A percentile compares a stretch with the other conserved stretches of the same genome.
These are phyloP conservation scores for Gentiana macrophylla DNA, from an alignment of 257 asterid genomes.

Conservation along the genomic window DNA sequence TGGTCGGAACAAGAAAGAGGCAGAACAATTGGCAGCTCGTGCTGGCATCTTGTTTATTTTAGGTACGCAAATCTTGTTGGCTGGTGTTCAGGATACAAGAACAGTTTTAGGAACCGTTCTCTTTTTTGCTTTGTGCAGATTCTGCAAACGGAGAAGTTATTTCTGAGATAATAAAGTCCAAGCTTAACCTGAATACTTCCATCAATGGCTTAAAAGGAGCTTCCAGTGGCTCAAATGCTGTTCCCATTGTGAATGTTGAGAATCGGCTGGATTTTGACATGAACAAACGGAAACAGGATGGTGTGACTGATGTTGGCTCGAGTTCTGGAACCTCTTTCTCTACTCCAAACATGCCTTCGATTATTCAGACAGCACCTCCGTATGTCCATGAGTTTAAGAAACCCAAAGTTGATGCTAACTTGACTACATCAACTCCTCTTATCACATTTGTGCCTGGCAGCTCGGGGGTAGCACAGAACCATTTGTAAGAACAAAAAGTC, in stretches of 20 bases:
- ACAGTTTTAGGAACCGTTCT: constrained; percentile 1
- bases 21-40: constrained; percentile 64
- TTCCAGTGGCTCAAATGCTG: neutral
- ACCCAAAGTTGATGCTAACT: constrained; percentile 15
- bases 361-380: constrained; percentile 7
- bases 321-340: constrained; percentile 5
- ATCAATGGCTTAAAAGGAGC: constrained; percentile 17
- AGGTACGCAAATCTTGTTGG: constrained; percentile 20
- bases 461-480: neutral
- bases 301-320: constrained; percentile 6
- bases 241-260: constrained; percentile 5
- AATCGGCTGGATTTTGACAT: neutral
- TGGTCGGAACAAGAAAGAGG: constrained; percentile 50
- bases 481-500: too few relatives aligned
- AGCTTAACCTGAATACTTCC: constrained; percentile 26
- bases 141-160: constrained; percentile 25
- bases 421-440: constrained; percentile 10
- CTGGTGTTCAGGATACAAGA: neutral
- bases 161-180: constrained; percentile 36
- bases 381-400: constrained; percentile 25
- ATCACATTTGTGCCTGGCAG: constrained; percentile 34
- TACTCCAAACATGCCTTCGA: constrained; percentile 9
- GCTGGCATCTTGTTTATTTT: constrained; percentile 39
- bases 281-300: constrained; percentile 24
- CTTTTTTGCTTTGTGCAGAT: constrained; percentile 21